Conservation (phyloP, 768 basidiomycete species). For the Rhizopogon rudus region DNA sequence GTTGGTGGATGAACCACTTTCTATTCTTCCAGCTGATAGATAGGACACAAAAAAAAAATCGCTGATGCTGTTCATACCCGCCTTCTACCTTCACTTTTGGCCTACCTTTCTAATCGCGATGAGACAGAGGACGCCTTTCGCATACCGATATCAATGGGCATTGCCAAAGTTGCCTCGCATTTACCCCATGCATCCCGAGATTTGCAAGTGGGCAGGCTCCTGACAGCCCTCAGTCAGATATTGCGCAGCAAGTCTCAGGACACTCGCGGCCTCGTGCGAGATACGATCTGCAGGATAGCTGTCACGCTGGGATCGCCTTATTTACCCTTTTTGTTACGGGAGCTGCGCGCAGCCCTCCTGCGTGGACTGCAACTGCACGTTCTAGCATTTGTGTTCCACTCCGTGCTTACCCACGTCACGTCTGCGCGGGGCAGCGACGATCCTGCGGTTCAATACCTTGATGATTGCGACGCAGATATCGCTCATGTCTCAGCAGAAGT, state of each 20-base stretch:
- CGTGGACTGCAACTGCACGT: conserved; percentile 96
- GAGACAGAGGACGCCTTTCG: conserved; percentile 81
- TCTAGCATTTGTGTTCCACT: conserved; percentile 79
- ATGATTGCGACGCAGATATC: conserved; percentile 73
- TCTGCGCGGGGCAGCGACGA: conserved; percentile 43
- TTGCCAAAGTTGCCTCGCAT: conserved; percentile 77
- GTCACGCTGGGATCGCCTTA: conserved; percentile 67
- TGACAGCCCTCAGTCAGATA: conserved; percentile 85
- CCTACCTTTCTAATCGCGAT: conserved; percentile 79
- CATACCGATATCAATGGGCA: conserved; percentile 84
- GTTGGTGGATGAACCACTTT: conserved; percentile 6
- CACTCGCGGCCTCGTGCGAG: conserved; percentile 80
- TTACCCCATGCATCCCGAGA: conserved; percentile 63
- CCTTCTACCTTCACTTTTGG: conserved; percentile 75
- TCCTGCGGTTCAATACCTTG: conserved; percentile 55
- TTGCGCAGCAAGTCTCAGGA: conserved; percentile 94
- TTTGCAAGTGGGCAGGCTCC: conserved; percentile 64
- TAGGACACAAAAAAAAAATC: conserved; percentile 34
- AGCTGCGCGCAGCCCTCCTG: conserved; percentile 76
- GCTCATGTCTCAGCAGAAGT: conserved; percentile 84
- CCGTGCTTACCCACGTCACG: conserved; percentile 78
- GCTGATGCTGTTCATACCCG: conserved; percentile 71
- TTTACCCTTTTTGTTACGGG: conserved; percentile 68
- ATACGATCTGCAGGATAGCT: conserved; percentile 78
- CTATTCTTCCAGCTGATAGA: conserved; percentile 6